A percentile compares a stretch with the other conserved stretches of the same genome.
Conservation (phyloP, 257 asterid species). For the Solanum chmielewskii region DNA sequence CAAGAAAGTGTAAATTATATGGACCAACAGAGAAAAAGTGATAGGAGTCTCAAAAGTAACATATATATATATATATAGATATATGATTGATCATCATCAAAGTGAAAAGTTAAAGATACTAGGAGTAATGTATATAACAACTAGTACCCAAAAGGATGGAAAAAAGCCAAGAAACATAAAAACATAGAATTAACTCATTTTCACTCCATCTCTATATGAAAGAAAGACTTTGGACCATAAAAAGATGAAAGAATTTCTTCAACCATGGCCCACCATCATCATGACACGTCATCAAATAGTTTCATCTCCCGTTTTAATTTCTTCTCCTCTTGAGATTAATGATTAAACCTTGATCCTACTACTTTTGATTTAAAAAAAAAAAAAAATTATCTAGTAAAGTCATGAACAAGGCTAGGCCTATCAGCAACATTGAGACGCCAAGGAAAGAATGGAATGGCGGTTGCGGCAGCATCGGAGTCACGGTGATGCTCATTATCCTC, state of each 20-base stretch:
- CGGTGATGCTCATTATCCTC: constrained; percentile 43
- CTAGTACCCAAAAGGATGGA: background rate
- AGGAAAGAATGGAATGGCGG: constrained; percentile 39
- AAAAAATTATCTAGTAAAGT: constrained; percentile 44
- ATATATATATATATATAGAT: background rate
- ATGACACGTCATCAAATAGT: background rate
- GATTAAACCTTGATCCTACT: background rate
- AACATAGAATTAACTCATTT: constrained; percentile 65
- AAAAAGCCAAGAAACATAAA: background rate
- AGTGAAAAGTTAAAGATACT: constrained; percentile 3
- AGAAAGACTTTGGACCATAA: constrained; percentile 16
- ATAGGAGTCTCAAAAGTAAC: background rate
- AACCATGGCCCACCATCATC: constrained; percentile 10
- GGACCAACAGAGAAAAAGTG: background rate
- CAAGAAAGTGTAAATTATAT: background rate
- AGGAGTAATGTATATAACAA: background rate
- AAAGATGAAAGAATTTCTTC: constrained; percentile 22
- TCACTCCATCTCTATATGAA: constrained; percentile 60
- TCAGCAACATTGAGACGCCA: constrained; percentile 79
- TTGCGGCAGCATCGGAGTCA: constrained; percentile 28
- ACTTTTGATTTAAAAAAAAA: background rate
- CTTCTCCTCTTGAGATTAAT: background rate
- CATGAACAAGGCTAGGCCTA: constrained; percentile 56
- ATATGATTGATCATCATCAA: background rate
- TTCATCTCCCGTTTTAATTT: background rate